Evolutionary conservation across 2,329 filamentous ascomycete species (phyloP).

Genomic region (Parastagonospora nodorum): DNA sequence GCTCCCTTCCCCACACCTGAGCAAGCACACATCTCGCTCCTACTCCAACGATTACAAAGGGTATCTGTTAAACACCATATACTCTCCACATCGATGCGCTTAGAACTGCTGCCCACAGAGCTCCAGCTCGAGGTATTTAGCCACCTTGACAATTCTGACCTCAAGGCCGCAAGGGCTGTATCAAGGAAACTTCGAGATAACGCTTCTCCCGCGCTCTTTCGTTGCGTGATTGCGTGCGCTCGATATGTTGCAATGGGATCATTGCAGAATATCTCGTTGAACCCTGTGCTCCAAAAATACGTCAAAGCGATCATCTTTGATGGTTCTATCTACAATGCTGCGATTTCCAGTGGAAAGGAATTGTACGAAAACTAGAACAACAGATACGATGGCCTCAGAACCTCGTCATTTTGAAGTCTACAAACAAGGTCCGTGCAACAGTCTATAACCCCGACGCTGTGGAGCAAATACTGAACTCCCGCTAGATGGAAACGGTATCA

Average conservation of each 20-base stretch:
- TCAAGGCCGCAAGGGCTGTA: constrained; percentile 31
- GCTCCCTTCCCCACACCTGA: constrained; percentile 3
- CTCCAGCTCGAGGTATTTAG: constrained; percentile 36
- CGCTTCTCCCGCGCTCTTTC: constrained; percentile 31
- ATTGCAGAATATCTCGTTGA: constrained; percentile 31
- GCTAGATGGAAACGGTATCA: constrained; percentile 32
- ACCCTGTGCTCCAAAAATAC: constrained; percentile 28
- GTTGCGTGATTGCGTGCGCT: constrained; percentile 30
- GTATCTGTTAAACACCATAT: background rate
- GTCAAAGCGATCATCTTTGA: constrained; percentile 42
- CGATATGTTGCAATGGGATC: constrained; percentile 35
- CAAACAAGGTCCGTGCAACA: constrained; percentile 11
- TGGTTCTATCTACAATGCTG: constrained; percentile 26
- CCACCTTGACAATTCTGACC: constrained; percentile 23
- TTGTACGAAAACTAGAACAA: constrained; percentile 10
- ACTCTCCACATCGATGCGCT: background rate
- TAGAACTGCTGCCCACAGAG: constrained; percentile 31
- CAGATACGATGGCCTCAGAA: constrained; percentile 6
- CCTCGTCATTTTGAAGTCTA: constrained; percentile 15
- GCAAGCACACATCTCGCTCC: background rate
- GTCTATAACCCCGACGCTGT: background rate
- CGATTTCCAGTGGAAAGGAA: constrained; percentile 16
- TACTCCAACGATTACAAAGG: background rate
- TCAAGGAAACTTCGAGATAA: constrained; percentile 27
- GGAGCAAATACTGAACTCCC: too few species aligned